Conservation (phyloP, 2,329 filamentous ascomycete species). For the Gnomoniopsis sp. region DNA sequence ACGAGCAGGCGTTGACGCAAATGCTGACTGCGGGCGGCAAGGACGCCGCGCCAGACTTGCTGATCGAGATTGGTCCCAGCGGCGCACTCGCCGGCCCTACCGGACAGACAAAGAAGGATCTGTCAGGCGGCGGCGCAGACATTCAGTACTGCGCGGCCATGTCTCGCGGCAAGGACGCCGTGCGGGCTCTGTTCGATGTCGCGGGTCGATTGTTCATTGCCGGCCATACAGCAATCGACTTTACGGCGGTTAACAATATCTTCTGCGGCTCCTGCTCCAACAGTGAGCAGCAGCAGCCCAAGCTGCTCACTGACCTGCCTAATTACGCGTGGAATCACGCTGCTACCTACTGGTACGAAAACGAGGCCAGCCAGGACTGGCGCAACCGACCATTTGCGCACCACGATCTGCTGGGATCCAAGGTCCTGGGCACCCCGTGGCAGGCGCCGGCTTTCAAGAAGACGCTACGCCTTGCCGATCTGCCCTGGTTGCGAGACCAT, state of each 20-base stretch:
- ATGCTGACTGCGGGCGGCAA: not conserved
- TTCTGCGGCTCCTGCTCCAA: too few species aligned
- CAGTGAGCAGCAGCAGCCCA: not conserved
- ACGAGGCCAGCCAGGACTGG: not conserved
- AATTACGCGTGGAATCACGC: constrained; percentile 27
- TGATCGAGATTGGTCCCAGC: not conserved
- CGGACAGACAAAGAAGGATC: not conserved
- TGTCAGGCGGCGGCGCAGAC: not conserved
- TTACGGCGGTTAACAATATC: too few species aligned
- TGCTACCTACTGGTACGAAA: constrained; percentile 7
- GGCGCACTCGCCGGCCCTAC: not conserved
- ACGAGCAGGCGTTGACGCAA: not conserved
- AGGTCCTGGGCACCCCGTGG: constrained; percentile 5
- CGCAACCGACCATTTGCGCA: not conserved
- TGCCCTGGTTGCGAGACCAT: constrained; percentile 34
- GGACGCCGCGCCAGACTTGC: not conserved
- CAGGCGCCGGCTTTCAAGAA: not conserved
- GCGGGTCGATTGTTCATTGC: not conserved
- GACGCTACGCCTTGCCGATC: constrained; percentile 17
- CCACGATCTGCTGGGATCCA: constrained; percentile 13
- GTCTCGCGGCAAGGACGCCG: not conserved
- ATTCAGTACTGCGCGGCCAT: not conserved
- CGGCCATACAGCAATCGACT: not conserved
- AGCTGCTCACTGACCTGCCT: constrained; percentile 21
- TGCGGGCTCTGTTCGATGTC: not conserved